Evolutionary conservation across 257 asterid genomes (phyloP), one percentile per base, ranked within the genome.

Genomic region (Solanum rostratum): DNA sequence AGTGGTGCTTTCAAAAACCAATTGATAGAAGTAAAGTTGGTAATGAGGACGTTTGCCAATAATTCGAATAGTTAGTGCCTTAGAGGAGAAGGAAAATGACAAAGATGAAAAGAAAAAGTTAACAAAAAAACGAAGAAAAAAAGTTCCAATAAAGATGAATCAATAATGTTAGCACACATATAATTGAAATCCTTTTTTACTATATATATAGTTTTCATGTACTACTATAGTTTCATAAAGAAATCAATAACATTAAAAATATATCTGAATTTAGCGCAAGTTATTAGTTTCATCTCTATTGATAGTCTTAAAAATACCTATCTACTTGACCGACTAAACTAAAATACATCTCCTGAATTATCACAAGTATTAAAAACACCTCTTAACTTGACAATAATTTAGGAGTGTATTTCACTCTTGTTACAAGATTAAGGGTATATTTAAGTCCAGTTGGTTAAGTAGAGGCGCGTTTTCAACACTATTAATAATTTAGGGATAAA

Each of bases 61-160:
- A 76, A 76, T 76, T 76, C 45, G 15, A 49, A 46, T 76, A 24
- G 45, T 46, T 49, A 49, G 82, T 76, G 82, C 82, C 82, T 76
- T 76, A 24, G 45, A 76, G 62, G 45, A 27, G 82, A 76, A 76
- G 82, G 63, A 76, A 49, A 49, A 49, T 76, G 82, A 9, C 63
- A 76, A 76, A 76, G 63, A 15, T 24, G 49, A 1, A 27, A 76
- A 76, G 62, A 57, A 27, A 27, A 76, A 76, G 62, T 39, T 45
- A 76, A 49, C 37, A 39, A 27, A 41, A 37, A 37, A 70, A 70
- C 27, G 7, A 41, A 39, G 7, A 39, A 76, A 49, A 68, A 68
- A 68, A 37, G 29, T 37, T 18, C 29, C 50, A 4, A 68, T 68
- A 68, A 68, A 68, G 50, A 37, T 9, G 50, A 62, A 76, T 50